Evolutionary conservation across 805 yeast genomes (phyloP).

Genomic region (Wickerhamiella alocasiicola): DNA sequence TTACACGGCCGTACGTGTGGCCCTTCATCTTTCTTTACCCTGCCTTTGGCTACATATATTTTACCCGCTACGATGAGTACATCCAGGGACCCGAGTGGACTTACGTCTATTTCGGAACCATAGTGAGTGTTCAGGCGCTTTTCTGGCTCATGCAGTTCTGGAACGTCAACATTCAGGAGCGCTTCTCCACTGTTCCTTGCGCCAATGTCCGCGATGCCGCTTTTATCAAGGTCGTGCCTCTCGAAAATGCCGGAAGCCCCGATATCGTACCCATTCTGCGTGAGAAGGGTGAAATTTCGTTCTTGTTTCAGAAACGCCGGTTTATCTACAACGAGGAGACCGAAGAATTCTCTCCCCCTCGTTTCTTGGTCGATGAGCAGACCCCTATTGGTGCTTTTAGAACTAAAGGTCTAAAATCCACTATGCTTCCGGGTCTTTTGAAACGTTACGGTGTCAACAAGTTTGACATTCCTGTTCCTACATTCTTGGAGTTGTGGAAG

Average conservation of each 20-base stretch:
- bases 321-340: conserved; percentile 51
- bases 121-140: conserved; percentile 60
- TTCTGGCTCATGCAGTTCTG: conserved; percentile 88
- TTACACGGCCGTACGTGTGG: conserved; percentile 63
- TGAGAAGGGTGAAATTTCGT: conserved; percentile 48
- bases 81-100: conserved; percentile 94
- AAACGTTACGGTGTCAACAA: conserved; percentile 72
- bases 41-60: conserved; percentile 50
- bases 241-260: conserved; percentile 75
- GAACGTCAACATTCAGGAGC: conserved; percentile 60
- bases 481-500: conserved; percentile 78
- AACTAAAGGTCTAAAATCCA: conserved; percentile 36
- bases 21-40: conserved; percentile 78
- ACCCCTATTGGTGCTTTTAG: conserved; percentile 46
- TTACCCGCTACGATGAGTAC: conserved; percentile 59
- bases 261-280: conserved; percentile 58
- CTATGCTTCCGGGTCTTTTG: conserved; percentile 28
- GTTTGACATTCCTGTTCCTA: conserved; percentile 92
- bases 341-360: conserved; percentile 64
- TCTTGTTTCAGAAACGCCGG: conserved; percentile 84
- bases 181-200: conserved; percentile 54
- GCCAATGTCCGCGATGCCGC: conserved; percentile 47
- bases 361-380: conserved; percentile 46
- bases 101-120: conserved; percentile 65
- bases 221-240: conserved; percentile 64